Base-by-base conservation (phyloP, 257 asterid genomes). In the Solanum piurae region DNA sequence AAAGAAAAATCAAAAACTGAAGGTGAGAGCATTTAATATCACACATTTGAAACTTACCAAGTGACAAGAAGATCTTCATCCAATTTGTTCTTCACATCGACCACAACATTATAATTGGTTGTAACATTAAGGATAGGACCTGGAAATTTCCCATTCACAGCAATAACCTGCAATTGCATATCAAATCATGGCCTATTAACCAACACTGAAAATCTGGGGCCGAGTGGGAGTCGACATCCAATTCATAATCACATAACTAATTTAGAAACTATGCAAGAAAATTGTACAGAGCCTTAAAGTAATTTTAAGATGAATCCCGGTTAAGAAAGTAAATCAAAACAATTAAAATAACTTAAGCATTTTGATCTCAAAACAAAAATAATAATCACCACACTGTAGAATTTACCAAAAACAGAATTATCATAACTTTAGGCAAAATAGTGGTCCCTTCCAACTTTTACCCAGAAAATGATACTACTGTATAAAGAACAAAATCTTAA, bases 91-190 rank as follows among this genome's bases (percentile, higher is more conserved):
- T 84, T 94, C 85, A 97, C 99, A 91, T 94, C 94, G 23, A 95
- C 98, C 72, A 93, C 97, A 31, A 95, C 98, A 84, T 96, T 94
- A 93, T 94, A 88, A 92, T 97, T 97, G 23, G 99, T 97, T 0
- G 99, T 97, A 73, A 96, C 95, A 77, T 97, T 97, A 69, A 97
- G 83, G 88, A 92, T 92, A 2, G 97, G 95, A 60, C 99, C 99
- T 34, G 99, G 99, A 88, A 97, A 95, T 82, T 94, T 85, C 79
- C 94, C 96, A 86, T 97, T 97, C 37, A 97, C 95, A 10, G 99
- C 99, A 85, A 97, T 94, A 44, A 97, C 99, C 99, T 55, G 92
- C 86, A 89, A 82, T 29, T 29, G 33, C 60, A 82, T 82, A 14
- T 29, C 31, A 82, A 29, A 49, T 46, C 42, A 49, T 29, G 68